phyloP scores from a whole-genome alignment of 768 basidiomycete genomes.

The Rhodotorula paludigena region DNA sequence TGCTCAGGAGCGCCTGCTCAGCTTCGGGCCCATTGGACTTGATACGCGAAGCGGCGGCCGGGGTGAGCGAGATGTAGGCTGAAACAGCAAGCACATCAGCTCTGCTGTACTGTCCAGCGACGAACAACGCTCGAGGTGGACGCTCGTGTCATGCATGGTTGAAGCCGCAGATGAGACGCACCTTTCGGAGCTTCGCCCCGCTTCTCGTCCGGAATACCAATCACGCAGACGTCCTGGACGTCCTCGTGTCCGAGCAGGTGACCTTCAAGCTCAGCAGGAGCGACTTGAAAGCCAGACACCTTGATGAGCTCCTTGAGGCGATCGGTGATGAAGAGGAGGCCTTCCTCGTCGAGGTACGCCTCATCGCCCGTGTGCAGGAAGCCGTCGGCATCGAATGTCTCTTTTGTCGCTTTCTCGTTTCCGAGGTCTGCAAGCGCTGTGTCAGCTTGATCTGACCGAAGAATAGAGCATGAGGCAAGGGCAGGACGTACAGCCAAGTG shows the following conservation, averaged over 20 bases:
- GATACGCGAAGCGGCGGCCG: background rate
- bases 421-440: slow-evolving; percentile 10
- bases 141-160: background rate
- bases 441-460: background rate
- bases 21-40: background rate
- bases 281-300: slow-evolving; percentile 50
- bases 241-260: slow-evolving; percentile 43
- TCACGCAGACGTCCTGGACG: slow-evolving; percentile 45
- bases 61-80: slow-evolving; percentile 25
- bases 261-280: slow-evolving; percentile 48
- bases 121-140: background rate
- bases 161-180: background rate
- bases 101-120: too few relatives aligned
- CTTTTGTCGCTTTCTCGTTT: slow-evolving; percentile 32
- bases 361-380: slow-evolving; percentile 39
- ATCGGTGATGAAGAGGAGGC: slow-evolving; percentile 30
- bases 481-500: slow-evolving; percentile 18
- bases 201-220: slow-evolving; percentile 42
- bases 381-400: slow-evolving; percentile 35
- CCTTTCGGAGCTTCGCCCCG: slow-evolving; percentile 33
- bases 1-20: background rate
- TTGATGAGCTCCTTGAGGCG: slow-evolving; percentile 52
- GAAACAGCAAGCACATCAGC: background rate
- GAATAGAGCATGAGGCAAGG: too few relatives aligned
- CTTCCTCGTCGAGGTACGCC: slow-evolving; percentile 15